Conservation (phyloP, 2,329 filamentous ascomycete genomes). For the Colletotrichum sojae region DNA sequence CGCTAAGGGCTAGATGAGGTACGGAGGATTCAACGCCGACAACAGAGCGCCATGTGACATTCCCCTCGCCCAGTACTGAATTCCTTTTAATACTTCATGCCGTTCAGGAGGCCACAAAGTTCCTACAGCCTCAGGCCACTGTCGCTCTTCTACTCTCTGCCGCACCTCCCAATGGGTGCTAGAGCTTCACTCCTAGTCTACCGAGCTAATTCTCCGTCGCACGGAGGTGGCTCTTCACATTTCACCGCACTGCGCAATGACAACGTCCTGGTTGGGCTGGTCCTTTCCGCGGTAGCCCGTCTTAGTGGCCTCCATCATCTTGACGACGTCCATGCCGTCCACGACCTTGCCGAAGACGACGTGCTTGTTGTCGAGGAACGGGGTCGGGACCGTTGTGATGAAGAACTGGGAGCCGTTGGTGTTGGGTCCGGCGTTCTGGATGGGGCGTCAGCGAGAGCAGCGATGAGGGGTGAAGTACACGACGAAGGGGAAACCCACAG, state of each 20-base stretch:
- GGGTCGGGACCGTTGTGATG: conserved; percentile 90
- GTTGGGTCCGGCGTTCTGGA: conserved; percentile 88
- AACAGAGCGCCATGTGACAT: too few species aligned
- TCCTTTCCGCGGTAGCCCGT: conserved; percentile 82
- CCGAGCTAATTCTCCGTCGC: neutral
- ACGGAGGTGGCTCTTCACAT: conserved; percentile 70
- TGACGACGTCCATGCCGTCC: conserved; percentile 90
- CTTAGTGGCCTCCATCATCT: conserved; percentile 92
- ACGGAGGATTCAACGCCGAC: too few species aligned
- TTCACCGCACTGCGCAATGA: conserved; percentile 90
- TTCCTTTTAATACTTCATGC: too few species aligned
- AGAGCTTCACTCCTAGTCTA: too few species aligned
- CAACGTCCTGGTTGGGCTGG: conserved; percentile 86
- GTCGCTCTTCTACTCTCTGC: too few species aligned
- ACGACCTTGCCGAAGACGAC: conserved; percentile 94
- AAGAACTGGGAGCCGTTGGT: conserved; percentile 98
- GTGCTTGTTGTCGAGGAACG: conserved; percentile 92
- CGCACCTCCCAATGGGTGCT: too few species aligned
- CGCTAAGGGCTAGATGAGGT: too few species aligned
- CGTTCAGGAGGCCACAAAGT: too few species aligned
- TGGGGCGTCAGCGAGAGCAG: conserved; percentile 2
- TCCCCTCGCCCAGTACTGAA: too few species aligned
- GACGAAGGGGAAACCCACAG: conserved; percentile 70
- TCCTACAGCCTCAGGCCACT: too few species aligned
- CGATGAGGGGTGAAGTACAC: neutral